Percentiles rank a stretch among this genome's conserved stretches.
These are phyloP conservation scores for Penicillium sp. DNA, from an alignment of 2,329 filamentous ascomycete species.

Conservation along the genomic window DNA sequence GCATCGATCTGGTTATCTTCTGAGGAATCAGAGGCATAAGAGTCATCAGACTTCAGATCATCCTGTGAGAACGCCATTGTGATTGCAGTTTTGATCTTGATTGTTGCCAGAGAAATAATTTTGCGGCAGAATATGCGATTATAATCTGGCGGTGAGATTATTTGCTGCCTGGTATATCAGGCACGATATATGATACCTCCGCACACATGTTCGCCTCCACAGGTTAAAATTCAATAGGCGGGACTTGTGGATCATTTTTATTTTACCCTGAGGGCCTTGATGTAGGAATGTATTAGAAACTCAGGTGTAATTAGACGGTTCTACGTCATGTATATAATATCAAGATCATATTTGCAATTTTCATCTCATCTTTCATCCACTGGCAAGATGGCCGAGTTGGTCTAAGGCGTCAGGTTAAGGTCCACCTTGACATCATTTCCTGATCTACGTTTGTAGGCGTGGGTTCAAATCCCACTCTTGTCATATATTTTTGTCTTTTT, in stretches of 20 bases:
- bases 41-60: constrained; percentile 25
- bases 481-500: constrained; percentile 12
- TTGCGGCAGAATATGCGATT: constrained; percentile 36
- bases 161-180: constrained; percentile 5
- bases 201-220: background rate
- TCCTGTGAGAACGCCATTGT: constrained; percentile 31
- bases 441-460: constrained; percentile 22
- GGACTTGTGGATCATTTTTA: background rate
- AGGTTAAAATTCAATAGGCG: background rate
- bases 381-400: constrained; percentile 35
- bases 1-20: constrained; percentile 13
- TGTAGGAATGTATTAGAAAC: too few species aligned
- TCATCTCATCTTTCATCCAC: background rate
- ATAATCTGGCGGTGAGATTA: constrained; percentile 26
- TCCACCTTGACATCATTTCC: constrained; percentile 25
- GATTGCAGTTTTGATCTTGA: constrained; percentile 17
- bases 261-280: background rate
- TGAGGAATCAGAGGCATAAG: constrained; percentile 21
- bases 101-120: constrained; percentile 27
- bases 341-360: background rate
- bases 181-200: background rate
- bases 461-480: constrained; percentile 25
- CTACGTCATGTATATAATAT: too few species aligned
- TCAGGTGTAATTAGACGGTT: background rate
- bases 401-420: constrained; percentile 36